Evolutionary conservation across 164 flowering plant genomes (phyloP), one percentile per base, ranked within the genome.

Genomic region (Umbilicus rupestris): DNA sequence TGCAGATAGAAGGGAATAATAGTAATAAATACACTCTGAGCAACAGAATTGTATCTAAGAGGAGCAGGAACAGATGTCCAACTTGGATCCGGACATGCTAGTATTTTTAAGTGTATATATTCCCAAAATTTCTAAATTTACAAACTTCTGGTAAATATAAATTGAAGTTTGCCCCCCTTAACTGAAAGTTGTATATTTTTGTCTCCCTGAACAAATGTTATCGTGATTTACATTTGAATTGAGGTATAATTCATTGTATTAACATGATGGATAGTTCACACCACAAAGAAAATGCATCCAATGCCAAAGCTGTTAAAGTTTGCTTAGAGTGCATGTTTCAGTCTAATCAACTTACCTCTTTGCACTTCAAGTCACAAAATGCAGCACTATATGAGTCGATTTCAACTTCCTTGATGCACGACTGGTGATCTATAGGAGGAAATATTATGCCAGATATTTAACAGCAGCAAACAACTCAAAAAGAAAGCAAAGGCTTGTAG

Each of bases 321-420:
- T 55, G 33, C 60, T 1, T 41, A 41, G 7, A 41, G 12, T 6
- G 44, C 22, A 28, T 29, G 17, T 24, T 28, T 26, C 17, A 14
- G 5, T 24, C 7, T 55, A 55, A 26, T 3, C 31, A 28, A 28
- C 33, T 55, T 55, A 55, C 60, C 31, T 55, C 60, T 55, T 16
- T 55, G 60, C 60, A 55, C 60, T 28, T 55, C 60, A 55, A 3
- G 16, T 55, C 60, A 55, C 60, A 55, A 28, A 55, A 55, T 16
- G 60, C 28, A 28, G 60, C 28, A 55, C 60, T 26, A 55, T 12
- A 28, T 55, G 60, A 55, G 19, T 14, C 31, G 60, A 30, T 14
- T 55, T 3, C 60, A 55, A 28, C 22, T 26, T 19, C 31, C 17
- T 3, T 29, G 24, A 49, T n/a, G 60, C 60, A 55, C 33, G 60